A percentile compares a stretch with the other conserved stretches of the same genome.
These are phyloP conservation scores for Phytophthora kernoviae DNA, from an alignment of 352 stramenopile species.

Conservation along the genomic window DNA sequence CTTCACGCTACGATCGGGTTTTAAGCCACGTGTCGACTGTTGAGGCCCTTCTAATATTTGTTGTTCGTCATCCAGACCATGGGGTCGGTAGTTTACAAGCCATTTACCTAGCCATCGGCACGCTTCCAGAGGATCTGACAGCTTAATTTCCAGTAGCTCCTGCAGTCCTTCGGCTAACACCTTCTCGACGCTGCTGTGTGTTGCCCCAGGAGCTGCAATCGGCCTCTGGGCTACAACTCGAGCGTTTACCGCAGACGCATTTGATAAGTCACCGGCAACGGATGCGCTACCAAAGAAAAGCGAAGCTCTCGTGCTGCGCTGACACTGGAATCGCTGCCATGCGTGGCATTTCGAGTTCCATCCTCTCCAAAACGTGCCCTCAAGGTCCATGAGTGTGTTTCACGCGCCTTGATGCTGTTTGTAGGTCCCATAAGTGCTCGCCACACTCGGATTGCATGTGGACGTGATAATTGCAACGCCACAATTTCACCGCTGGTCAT, in stretches of 20 bases:
- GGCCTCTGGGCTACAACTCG: conserved; percentile 17
- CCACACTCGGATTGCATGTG: conserved; percentile 68
- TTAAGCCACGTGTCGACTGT: not conserved
- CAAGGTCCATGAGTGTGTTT: conserved; percentile 58
- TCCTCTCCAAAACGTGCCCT: conserved; percentile 82
- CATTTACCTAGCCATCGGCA: conserved; percentile 62
- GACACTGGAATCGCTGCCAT: conserved; percentile 68
- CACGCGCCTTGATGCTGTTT: conserved; percentile 56
- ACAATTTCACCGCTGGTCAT: conserved; percentile 78
- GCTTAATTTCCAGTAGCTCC: conserved; percentile 33
- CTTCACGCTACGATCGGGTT: not conserved
- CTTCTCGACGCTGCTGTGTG: conserved; percentile 29
- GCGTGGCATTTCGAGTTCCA: conserved; percentile 79
- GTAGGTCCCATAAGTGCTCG: conserved; percentile 79
- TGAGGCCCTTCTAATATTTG: not conserved
- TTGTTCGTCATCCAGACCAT: conserved; percentile 16
- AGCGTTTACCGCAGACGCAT: not conserved
- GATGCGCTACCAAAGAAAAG: conserved; percentile 68
- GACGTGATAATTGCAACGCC: conserved; percentile 47
- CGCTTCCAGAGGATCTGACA: conserved; percentile 38
- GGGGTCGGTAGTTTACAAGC: conserved; percentile 37
- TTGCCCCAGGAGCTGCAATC: conserved; percentile 2
- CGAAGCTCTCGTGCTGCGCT: conserved; percentile 70
- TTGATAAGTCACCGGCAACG: not conserved
- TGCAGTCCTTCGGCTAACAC: conserved; percentile 47